Evolutionary conservation across 768 basidiomycete species (phyloP).

Genomic region (Xerocomellus chrysenteron): DNA sequence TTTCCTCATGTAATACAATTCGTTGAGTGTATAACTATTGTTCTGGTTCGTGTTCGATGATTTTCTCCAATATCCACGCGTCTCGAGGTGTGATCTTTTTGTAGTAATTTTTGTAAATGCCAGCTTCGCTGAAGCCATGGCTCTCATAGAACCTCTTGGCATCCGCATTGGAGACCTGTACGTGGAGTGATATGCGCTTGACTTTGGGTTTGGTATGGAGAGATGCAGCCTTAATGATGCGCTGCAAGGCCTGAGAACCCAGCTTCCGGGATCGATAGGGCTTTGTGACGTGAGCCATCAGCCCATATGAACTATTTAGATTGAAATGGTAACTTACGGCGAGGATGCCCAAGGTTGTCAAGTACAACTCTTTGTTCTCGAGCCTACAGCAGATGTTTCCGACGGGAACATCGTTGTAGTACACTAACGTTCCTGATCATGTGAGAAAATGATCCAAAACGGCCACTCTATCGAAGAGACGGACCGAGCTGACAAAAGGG

Average conservation of each 20-base stretch:
- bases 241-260: slow-evolving; percentile 70
- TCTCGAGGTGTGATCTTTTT: slow-evolving; percentile 83
- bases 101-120: slow-evolving; percentile 75
- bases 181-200: slow-evolving; percentile 76
- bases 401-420: slow-evolving; percentile 91
- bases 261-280: slow-evolving; percentile 82
- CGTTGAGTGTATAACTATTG: slow-evolving; percentile 24
- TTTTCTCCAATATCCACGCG: slow-evolving; percentile 84
- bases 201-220: slow-evolving; percentile 61
- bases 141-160: slow-evolving; percentile 83
- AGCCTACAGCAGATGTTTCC: slow-evolving; percentile 86
- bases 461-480: slow-evolving; percentile 32
- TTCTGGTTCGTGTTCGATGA: slow-evolving; percentile 34
- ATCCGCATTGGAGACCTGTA: slow-evolving; percentile 76
- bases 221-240: slow-evolving; percentile 63
- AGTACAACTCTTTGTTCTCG: slow-evolving; percentile 65
- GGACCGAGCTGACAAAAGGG: slow-evolving; percentile 85
- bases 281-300: slow-evolving; percentile 38
- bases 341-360: slow-evolving; percentile 91
- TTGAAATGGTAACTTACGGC: slow-evolving; percentile 54
- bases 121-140: slow-evolving; percentile 74
- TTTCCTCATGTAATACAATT: slow-evolving; percentile 27
- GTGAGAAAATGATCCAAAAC: slow-evolving; percentile 22
- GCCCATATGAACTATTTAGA: slow-evolving; percentile 10
- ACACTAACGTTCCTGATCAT: slow-evolving; percentile 51